Evolutionary conservation across 306 rosid genomes (phyloP), one percentile per base, ranked within the genome.

Genomic region (Prunus dulcis): DNA sequence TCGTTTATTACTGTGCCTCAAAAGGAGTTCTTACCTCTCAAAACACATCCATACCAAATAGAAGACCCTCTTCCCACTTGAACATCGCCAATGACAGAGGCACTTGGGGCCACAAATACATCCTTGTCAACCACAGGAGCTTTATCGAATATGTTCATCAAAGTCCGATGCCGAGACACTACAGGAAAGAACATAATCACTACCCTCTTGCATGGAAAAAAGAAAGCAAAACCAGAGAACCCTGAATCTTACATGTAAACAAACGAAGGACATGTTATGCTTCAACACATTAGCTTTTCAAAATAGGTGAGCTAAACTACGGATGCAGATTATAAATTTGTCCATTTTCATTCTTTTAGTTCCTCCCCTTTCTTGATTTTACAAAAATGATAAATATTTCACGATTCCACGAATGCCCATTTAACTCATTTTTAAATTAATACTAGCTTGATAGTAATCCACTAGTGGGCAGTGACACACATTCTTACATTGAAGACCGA

Each of bases 1-100:
- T 27, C 1, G 2, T 25, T 15, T 18, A 46, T 2, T 12, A 34
- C 20, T 52, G 28, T 3, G 7, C 30, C 74, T 60, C 20, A 58
- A 67, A 57, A 22, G 30, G 52, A 57, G 60, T 45, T 41, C 67
- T 71, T 93, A 93, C 96, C 97, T 90, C 98, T 85, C 78, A 95
- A 85, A 73, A 95, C 97, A 76, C 97, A 95, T 2, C 97, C 97
- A 71, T 95, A 95, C 98, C 98, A 95, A 79, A 95, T 85, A 76
- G 97, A 95, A 27, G 97, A 89, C 46, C 84, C 84, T 9, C 79
- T 86, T 47, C 97, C 96, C 75, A 95, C 88, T 49, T 81, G 91
- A 76, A 94, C 93, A 76, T 94, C 88, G 9, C 98, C 97, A 52
- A 79, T 85, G 76, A 95, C 65, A 18, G 98, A 92, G 41, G 97